phyloP scores from a whole-genome alignment of 495 filamentous ascomycete species.

The Tuber microsphaerosporum region DNA sequence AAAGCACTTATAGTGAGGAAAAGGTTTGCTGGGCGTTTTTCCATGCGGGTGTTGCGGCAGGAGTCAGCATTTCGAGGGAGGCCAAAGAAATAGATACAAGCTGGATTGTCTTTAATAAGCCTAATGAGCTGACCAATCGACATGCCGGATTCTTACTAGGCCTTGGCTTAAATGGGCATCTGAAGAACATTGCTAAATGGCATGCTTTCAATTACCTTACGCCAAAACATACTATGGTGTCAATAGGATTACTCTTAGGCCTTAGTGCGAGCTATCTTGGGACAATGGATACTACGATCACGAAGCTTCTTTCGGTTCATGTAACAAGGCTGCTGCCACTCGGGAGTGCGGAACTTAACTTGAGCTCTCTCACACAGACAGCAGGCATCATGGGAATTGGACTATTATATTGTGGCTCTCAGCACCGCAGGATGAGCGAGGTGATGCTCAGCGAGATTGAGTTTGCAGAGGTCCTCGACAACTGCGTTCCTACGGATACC shows the following conservation, averaged over 20 bases:
- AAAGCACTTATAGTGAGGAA: slow-evolving; percentile 76
- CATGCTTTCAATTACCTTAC: slow-evolving; percentile 97
- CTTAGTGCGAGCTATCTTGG: slow-evolving; percentile 88
- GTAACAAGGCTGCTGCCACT: slow-evolving; percentile 87
- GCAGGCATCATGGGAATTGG: slow-evolving; percentile 97
- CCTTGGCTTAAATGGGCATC: slow-evolving; percentile 88
- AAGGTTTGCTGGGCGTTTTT: slow-evolving; percentile 98
- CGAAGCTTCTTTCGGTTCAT: slow-evolving; percentile 92
- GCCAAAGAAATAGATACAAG: slow-evolving; percentile 94
- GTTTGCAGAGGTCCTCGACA: slow-evolving; percentile 63
- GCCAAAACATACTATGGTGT: slow-evolving; percentile 97
- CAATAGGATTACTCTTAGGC: slow-evolving; percentile 85
- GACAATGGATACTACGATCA: slow-evolving; percentile 92
- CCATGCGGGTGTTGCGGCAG: slow-evolving; percentile 85
- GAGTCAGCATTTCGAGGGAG: slow-evolving; percentile 78
- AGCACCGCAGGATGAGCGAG: slow-evolving; percentile 97
- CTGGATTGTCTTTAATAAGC: slow-evolving; percentile 98
- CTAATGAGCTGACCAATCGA: slow-evolving; percentile 78
- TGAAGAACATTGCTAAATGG: slow-evolving; percentile 92
- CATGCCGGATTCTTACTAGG: slow-evolving; percentile 91
- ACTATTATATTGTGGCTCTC: slow-evolving; percentile 85
- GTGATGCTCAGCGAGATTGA: slow-evolving; percentile 98
- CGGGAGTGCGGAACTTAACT: slow-evolving; percentile 85
- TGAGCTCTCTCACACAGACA: slow-evolving; percentile 90
- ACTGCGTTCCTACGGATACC: slow-evolving; percentile 54